Evolutionary conservation across 2,329 filamentous ascomycete genomes (phyloP), one percentile per base, ranked within the genome.

Genomic region (Verticillium dahliae): DNA sequence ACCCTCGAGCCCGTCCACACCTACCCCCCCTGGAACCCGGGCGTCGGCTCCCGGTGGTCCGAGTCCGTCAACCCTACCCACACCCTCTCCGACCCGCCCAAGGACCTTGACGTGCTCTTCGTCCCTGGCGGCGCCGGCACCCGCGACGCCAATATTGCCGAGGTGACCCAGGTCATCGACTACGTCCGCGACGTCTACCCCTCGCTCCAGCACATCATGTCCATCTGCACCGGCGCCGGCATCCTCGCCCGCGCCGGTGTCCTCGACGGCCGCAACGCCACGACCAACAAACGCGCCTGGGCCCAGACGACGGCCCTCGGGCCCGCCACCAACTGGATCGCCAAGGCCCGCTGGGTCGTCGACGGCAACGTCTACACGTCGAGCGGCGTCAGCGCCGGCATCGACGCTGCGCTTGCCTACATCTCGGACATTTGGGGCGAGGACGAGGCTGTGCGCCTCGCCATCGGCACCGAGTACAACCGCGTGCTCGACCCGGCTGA

Each of bases 311-410:
- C 74, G 1, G 69, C 74, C 1, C 72, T 79, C 59, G 79, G 82
- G 0, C 77, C 80, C 0, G 73, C 78, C 0, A 84, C 87, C 0
- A 71, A 82, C 0, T 91, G 88, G 88, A 78, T 87, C 33, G 73
- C 77, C 0, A 77, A 79, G 34, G 88, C 88, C 22, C 78, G 88
- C 45, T 90, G 85, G 83, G 83, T 89, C 0, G 75, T 78, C 0
- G 87, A 90, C 71, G 86, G 84, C 4, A 87, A 89, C 62, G 74
- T 89, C 7, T 90, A 87, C 86, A 85, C 83, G 3, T 84, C 83
- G 2, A 86, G 85, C 0, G 87, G 88, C 58, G 73, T 76, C 64
- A 80, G 63, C 3, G 71, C 75, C 4, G 73, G 71, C 0, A 63
- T 78, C 9, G 75, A 78, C 38, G 67, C 78, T 38, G 66, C 70